phyloP scores from a whole-genome alignment of 1,284 basidiomycete genomes.

The Cutaneotrichosporon sp. region DNA sequence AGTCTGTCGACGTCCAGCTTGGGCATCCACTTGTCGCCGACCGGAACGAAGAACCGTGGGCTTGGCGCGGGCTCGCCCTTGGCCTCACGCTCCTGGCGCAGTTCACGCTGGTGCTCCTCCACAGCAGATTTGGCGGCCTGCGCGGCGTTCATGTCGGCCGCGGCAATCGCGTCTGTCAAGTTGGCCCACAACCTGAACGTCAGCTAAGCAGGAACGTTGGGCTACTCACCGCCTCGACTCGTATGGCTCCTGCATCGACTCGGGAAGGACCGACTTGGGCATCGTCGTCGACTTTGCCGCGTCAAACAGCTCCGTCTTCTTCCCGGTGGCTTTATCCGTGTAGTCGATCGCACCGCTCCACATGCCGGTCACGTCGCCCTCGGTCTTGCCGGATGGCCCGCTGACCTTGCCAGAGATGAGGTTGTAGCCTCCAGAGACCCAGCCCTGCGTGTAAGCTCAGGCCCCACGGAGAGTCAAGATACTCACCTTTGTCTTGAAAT shows the following conservation, averaged over 20 bases:
- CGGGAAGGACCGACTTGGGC: conserved; percentile 76
- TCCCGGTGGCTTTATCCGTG: conserved; percentile 62
- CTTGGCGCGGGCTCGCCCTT: conserved; percentile 56
- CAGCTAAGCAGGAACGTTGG: neutral
- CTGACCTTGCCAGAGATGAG: conserved; percentile 76
- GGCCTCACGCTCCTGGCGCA: conserved; percentile 68
- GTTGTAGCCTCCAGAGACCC: conserved; percentile 96
- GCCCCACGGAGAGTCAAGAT: neutral
- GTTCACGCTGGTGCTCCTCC: conserved; percentile 86
- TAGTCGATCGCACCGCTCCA: conserved; percentile 93
- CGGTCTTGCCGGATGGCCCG: conserved; percentile 55
- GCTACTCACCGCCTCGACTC: conserved; percentile 71
- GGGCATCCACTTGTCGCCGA: conserved; percentile 69
- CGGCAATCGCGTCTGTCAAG: conserved; percentile 78
- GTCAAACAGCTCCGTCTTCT: conserved; percentile 78
- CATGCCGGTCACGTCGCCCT: conserved; percentile 82
- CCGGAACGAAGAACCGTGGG: conserved; percentile 74
- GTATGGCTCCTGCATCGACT: conserved; percentile 80
- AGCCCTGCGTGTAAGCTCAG: conserved; percentile 59
- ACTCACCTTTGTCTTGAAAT: conserved; percentile 89
- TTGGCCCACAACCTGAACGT: conserved; percentile 68
- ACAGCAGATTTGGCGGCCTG: conserved; percentile 84
- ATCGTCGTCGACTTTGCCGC: conserved; percentile 67
- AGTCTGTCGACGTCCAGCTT: conserved; percentile 61
- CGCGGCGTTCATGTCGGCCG: conserved; percentile 88